Base-by-base conservation (phyloP, 495 filamentous ascomycete species). In the Hypoxylon lenormandii region DNA sequence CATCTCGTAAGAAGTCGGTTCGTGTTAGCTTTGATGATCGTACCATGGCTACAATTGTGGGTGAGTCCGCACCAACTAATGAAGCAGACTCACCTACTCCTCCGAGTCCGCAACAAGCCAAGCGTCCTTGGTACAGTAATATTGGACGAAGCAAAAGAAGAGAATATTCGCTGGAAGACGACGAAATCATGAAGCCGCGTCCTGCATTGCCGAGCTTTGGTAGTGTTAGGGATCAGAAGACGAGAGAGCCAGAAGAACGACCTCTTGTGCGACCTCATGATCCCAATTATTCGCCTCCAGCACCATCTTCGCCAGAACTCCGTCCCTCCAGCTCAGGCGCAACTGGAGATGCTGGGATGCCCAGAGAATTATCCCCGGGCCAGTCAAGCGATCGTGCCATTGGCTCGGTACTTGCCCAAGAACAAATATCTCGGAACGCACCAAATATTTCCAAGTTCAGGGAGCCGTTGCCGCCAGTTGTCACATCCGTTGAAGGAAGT, bases 21-120 rank as follows among this genome's bases (percentile, higher is more conserved):
- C 87, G 92, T 52, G 93, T 97, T 66, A 97, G 92, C 77, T 97
- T 97, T 69, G 92, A 95, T 65, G 92, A 96, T 19, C 85, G 86
- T 19, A 79, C 70, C 23, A 72, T 71, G 68, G 76, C 73, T 13
- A 70, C 88, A 40, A 77, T 88, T 53, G 85, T 89, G 8, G 89
- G 85, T 18, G 81, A 87, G 28, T 86, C 87, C 5, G 86, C 85
- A 22, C 77, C 86, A 23, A 74, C 81, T 8, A 82, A 80, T 4
- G 83, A 82, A 16, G 79, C 78, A 4, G 87, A 87, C 1, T 82
- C 85, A 6, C 78, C 80, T 12, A 43, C 76, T 28, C 65, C 81
- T 0, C 74, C 81, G 21, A 89, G 85, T 60, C 84, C 87, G 58
- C 73, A 87, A 78, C 72, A 69, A 61, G 76, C 78, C 43, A 84